Evolutionary conservation across 345 rosid genomes (phyloP).

Genomic region (sweet orange (Citrus sinensis)): DVS_A1.0 CM039166.1:4505001-4505500

Average conservation of each 20-base stretch:
- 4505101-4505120: conserved; percentile 78
- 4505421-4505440: conserved; percentile 49
- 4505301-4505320: conserved; percentile 36
- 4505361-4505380: conserved; percentile 71
- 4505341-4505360: conserved; percentile 90
- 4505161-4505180: conserved; percentile 77
- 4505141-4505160: conserved; percentile 76
- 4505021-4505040: not conserved
- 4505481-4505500: conserved; percentile 88
- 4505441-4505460: conserved; percentile 53
- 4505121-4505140: conserved; percentile 75
- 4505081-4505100: conserved; percentile 29
- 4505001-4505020: not conserved
- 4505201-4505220: conserved; percentile 98
- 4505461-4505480: conserved; percentile 97
- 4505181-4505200: conserved; percentile 97
- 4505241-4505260: conserved; percentile 78
- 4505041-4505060: conserved; percentile 51
- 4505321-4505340: conserved; percentile 26
- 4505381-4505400: conserved; percentile 28
- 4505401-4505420: conserved; percentile 28
- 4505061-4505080: conserved; percentile 35
- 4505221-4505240: conserved; percentile 93
- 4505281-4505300: conserved; percentile 66
- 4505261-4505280: conserved; percentile 93